Evolutionary conservation across 768 basidiomycete species (phyloP).

Genomic region (Cystofilobasidium capitatum): DNA sequence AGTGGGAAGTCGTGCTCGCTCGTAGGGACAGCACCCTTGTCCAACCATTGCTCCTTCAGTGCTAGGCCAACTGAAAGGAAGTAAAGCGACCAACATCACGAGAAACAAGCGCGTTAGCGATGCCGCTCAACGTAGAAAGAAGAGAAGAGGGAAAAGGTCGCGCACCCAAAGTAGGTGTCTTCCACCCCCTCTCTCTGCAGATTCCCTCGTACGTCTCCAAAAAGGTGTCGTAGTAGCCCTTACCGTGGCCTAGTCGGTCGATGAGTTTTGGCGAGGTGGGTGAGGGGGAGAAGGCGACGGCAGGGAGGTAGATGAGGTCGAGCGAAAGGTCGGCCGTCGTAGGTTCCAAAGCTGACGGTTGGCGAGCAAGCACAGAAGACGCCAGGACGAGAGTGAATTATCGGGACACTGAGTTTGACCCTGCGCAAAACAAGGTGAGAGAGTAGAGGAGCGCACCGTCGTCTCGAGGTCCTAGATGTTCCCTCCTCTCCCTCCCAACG

Average conservation of each 20-base stretch:
- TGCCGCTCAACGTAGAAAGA: background rate
- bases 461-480: background rate
- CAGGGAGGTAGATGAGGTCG: slow-evolving; percentile 12
- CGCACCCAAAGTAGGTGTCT: slow-evolving; percentile 13
- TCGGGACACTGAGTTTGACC: background rate
- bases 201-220: slow-evolving; percentile 1
- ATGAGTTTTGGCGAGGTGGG: background rate
- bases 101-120: background rate
- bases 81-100: background rate
- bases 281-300: slow-evolving; percentile 7
- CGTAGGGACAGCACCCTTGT: slow-evolving; percentile 6
- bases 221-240: slow-evolving; percentile 21
- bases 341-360: background rate
- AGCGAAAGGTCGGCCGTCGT: background rate
- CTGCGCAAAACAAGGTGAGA: background rate
- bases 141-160: background rate
- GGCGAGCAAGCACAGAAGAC: background rate
- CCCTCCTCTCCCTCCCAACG: background rate
- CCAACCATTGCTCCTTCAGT: slow-evolving; percentile 15
- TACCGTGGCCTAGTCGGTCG: slow-evolving; percentile 8
- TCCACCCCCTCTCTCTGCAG: background rate
- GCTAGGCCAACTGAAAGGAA: slow-evolving; percentile 17
- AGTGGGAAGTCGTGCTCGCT: slow-evolving; percentile 19
- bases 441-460: slow-evolving; percentile 13
- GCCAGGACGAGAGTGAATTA: background rate